A percentile compares a stretch with the other conserved stretches of the same genome.
Evolutionary conservation across 495 filamentous ascomycete genomes (phyloP).

Genomic region (Astrothelium subdiscretum): DNA sequence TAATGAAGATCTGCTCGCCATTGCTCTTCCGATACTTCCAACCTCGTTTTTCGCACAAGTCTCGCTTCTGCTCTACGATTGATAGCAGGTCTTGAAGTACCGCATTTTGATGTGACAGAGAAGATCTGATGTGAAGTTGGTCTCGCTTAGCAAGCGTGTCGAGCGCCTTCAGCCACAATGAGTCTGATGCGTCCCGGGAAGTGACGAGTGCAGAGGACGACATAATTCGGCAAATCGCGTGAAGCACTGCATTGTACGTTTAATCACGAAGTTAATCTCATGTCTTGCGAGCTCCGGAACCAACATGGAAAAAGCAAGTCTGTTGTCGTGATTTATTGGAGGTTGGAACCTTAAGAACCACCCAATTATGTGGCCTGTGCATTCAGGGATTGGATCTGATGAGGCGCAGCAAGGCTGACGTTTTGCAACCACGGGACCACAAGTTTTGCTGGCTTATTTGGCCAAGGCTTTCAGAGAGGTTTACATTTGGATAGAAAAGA

Average conservation of each 20-base stretch:
- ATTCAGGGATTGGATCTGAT: neutral
- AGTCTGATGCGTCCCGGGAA: neutral
- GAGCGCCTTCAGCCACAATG: neutral
- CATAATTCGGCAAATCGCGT: neutral
- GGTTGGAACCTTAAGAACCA: neutral
- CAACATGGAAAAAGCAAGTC: neutral
- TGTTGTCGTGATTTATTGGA: neutral
- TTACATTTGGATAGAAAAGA: too few relatives aligned
- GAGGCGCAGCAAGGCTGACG: neutral
- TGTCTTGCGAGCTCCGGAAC: too few relatives aligned
- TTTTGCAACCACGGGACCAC: too few relatives aligned
- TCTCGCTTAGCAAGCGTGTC: neutral
- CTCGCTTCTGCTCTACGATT: slow-evolving; percentile 4
- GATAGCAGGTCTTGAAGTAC: neutral
- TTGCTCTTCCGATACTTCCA: slow-evolving; percentile 12
- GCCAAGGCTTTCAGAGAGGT: too few relatives aligned
- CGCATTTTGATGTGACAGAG: neutral
- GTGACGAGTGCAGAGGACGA: neutral
- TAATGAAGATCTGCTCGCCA: slow-evolving; percentile 23
- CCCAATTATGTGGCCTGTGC: too few relatives aligned
- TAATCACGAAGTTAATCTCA: too few relatives aligned
- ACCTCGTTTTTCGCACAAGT: slow-evolving; percentile 1
- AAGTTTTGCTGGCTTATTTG: too few relatives aligned
- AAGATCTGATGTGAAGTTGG: neutral
- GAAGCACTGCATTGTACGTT: neutral